phyloP scores from a whole-genome alignment of 768 basidiomycete genomes.

The Mycena polygramma region DNA sequence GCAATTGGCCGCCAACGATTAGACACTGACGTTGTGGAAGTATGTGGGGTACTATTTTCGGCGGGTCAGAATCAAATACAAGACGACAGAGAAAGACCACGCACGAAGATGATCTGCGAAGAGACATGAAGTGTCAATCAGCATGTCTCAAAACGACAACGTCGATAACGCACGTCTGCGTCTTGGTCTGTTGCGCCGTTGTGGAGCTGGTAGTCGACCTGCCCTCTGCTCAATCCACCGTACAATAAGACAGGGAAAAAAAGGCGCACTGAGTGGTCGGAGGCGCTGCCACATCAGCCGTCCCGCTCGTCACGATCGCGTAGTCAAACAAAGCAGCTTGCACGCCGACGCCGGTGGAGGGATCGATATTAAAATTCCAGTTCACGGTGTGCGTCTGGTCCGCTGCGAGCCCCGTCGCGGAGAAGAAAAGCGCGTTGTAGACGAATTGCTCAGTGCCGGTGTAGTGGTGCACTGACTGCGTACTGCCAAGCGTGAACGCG shows the following conservation, averaged over 20 bases:
- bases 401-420: conserved; percentile 32
- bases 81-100: not conserved
- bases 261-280: not conserved
- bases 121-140: not conserved
- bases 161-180: conserved; percentile 13
- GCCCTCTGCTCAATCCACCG: not conserved
- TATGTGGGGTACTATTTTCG: not conserved
- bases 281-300: not conserved
- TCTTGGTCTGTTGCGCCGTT: not conserved
- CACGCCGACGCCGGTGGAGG: conserved; percentile 20
- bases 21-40: conserved; percentile 1
- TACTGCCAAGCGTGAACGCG: conserved; percentile 29
- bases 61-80: not conserved
- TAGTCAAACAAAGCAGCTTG: conserved; percentile 35
- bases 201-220: conserved; percentile 4
- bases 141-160: not conserved
- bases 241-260: not conserved
- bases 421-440: conserved; percentile 37
- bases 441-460: conserved; percentile 33
- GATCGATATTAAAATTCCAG: conserved; percentile 30
- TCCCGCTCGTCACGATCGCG: conserved; percentile 35
- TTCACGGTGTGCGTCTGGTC: conserved; percentile 30
- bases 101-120: conserved; percentile 4
- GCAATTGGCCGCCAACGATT: too few relatives aligned
- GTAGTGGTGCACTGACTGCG: conserved; percentile 20